These are phyloP conservation scores for Marasmius fiardii DNA, from an alignment of 1,284 basidiomycete species.

Conservation along the genomic window DNA sequence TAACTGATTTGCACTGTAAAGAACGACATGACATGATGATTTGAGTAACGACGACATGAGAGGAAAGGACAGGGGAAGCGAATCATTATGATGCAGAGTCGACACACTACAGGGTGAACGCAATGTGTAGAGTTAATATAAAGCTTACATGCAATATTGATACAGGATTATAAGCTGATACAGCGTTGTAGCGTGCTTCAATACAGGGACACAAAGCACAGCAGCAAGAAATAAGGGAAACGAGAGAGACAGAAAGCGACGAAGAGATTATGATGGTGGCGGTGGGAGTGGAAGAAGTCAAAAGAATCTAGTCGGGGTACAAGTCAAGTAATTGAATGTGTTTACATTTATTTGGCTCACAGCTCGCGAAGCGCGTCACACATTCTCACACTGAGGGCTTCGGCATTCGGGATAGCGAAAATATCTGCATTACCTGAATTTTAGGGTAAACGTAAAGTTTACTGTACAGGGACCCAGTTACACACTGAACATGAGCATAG, in stretches of 20 bases:
- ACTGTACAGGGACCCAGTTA: not conserved
- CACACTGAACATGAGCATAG: not conserved
- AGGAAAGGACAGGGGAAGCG: not conserved
- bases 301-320: not conserved
- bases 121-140: not conserved
- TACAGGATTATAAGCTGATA: not conserved
- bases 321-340: not conserved
- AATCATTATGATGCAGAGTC: not conserved
- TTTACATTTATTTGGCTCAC: not conserved
- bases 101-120: not conserved
- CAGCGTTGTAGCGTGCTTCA: not conserved
- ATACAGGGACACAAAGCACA: not conserved
- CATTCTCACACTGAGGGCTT: too few relatives aligned
- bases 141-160: not conserved
- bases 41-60: slow-evolving; percentile 13
- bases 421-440: too few relatives aligned
- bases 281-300: not conserved
- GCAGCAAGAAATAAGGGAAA: not conserved
- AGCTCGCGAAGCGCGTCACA: too few relatives aligned
- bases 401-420: too few relatives aligned
- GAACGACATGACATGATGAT: slow-evolving; percentile 6
- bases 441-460: not conserved
- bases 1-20: slow-evolving; percentile 8
- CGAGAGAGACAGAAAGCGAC: not conserved
- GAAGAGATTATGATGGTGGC: not conserved